Conservation (phyloP, 2,329 filamentous ascomycete species). For the Fusarium buxicola region DNA sequence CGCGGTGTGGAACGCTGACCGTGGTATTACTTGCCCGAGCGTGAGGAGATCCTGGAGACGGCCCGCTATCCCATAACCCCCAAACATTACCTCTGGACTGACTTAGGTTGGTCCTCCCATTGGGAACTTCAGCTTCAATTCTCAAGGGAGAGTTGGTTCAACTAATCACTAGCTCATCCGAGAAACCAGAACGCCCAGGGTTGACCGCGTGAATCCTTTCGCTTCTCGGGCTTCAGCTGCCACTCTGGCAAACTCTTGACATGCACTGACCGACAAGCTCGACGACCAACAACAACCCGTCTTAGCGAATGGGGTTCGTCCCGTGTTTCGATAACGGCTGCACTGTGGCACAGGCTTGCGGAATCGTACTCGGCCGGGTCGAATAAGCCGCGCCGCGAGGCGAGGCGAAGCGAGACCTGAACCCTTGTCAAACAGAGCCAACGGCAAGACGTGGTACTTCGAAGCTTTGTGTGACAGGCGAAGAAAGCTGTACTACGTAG, state of each 20-base stretch:
- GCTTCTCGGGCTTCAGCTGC: constrained; percentile 17
- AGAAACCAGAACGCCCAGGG: constrained; percentile 11
- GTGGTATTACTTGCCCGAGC: constrained; percentile 32
- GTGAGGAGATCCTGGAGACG: constrained; percentile 36
- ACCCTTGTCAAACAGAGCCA: constrained; percentile 22
- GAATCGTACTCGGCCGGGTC: constrained; percentile 34
- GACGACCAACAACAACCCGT: constrained; percentile 21
- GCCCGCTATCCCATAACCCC: constrained; percentile 33
- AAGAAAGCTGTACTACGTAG: constrained; percentile 7
- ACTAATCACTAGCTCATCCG: constrained; percentile 11
- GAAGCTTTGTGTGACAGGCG: constrained; percentile 4
- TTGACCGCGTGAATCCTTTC: constrained; percentile 19
- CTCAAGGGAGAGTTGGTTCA: constrained; percentile 6
- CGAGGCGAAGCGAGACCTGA: constrained; percentile 19
- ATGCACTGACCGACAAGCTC: constrained; percentile 29
- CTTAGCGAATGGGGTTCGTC: constrained; percentile 43
- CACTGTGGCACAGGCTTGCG: constrained; percentile 35
- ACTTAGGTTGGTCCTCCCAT: constrained; percentile 41
- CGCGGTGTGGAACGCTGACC: constrained; percentile 38
- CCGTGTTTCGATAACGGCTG: constrained; percentile 36
- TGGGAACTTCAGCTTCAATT: constrained; percentile 42
- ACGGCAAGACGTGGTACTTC: constrained; percentile 20
- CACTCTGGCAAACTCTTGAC: constrained; percentile 10
- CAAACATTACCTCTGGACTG: constrained; percentile 22
- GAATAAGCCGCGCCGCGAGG: constrained; percentile 24